Conservation (phyloP, 345 rosid species). For the Anacardium occidentale region DNA sequence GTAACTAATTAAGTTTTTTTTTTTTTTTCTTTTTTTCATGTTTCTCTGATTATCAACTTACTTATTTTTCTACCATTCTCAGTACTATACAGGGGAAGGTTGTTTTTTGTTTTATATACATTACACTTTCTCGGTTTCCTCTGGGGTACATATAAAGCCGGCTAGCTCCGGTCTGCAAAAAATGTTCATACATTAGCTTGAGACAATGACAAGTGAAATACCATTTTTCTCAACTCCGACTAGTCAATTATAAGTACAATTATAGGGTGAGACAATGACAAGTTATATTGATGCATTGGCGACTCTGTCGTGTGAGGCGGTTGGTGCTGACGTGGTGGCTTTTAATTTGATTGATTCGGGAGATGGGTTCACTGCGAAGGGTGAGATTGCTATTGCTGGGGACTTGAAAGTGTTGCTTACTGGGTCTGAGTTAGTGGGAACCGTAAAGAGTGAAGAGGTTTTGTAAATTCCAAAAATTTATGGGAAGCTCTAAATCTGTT, state of each 20-base stretch:
- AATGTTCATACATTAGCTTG: background rate
- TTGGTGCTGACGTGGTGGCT: conserved; percentile 42
- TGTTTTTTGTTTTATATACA: conserved; percentile 26
- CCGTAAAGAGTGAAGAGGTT: conserved; percentile 36
- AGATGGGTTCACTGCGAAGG: conserved; percentile 66
- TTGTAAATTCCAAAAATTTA: conserved; percentile 46
- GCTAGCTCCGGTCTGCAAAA: conserved; percentile 28
- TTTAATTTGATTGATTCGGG: conserved; percentile 61
- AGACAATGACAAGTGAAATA: background rate
- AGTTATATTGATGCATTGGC: conserved; percentile 62
- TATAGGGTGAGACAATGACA: no score
- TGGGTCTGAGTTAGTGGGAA: conserved; percentile 63
- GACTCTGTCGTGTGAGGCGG: conserved; percentile 76
- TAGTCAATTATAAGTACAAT: no score
- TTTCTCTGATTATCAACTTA: background rate
- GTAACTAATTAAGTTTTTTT: background rate
- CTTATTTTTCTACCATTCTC: conserved; percentile 39
- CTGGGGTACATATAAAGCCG: conserved; percentile 40
- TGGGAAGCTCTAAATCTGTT: no score
- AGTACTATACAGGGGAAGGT: conserved; percentile 35
- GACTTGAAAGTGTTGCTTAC: conserved; percentile 73
- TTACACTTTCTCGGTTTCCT: conserved; percentile 29
- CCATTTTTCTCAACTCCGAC: conserved; percentile 34
- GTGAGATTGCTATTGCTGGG: conserved; percentile 58
- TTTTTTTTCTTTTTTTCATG: no score